Evolutionary conservation across 2,329 filamentous ascomycete genomes (phyloP).

Genomic region (Karstenula rhodostoma): DNA sequence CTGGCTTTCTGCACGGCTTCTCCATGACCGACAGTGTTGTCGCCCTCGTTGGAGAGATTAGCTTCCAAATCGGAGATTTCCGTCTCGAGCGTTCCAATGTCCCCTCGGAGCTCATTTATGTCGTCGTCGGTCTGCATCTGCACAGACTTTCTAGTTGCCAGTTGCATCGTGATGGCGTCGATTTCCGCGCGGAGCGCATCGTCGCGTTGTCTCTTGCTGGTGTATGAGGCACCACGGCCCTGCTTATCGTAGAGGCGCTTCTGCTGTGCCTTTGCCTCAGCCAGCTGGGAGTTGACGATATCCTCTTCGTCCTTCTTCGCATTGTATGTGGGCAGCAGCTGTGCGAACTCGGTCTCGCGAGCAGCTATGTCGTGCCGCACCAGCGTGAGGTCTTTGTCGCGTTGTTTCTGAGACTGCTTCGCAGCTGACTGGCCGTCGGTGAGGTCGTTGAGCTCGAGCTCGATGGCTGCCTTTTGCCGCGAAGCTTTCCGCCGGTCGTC

Average conservation of each 20-base stretch:
- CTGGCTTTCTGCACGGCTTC: slow-evolving; percentile 79
- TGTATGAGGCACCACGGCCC: slow-evolving; percentile 85
- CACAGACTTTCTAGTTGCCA: slow-evolving; percentile 84
- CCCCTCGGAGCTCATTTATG: slow-evolving; percentile 72
- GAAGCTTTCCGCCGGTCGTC: slow-evolving; percentile 86
- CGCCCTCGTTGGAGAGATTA: slow-evolving; percentile 80
- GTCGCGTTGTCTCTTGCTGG: slow-evolving; percentile 87
- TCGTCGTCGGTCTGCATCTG: slow-evolving; percentile 86
- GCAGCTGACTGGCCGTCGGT: slow-evolving; percentile 82
- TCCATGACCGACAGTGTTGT: slow-evolving; percentile 74
- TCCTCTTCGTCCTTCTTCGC: slow-evolving; percentile 76
- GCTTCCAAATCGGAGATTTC: slow-evolving; percentile 75
- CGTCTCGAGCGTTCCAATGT: slow-evolving; percentile 75
- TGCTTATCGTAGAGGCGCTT: slow-evolving; percentile 91
- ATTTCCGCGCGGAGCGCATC: slow-evolving; percentile 82
- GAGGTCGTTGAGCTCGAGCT: slow-evolving; percentile 83
- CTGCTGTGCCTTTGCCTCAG: slow-evolving; percentile 76
- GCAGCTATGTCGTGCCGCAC: slow-evolving; percentile 77
- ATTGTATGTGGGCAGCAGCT: slow-evolving; percentile 80
- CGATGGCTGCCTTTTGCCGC: slow-evolving; percentile 81
- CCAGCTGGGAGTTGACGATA: slow-evolving; percentile 73
- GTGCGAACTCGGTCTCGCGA: slow-evolving; percentile 78
- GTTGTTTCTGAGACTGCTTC: slow-evolving; percentile 74
- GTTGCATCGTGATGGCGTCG: slow-evolving; percentile 76
- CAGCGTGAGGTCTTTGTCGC: slow-evolving; percentile 74